These are phyloP conservation scores for Citrus cavaleriei DNA, from an alignment of 345 rosid genomes.

Conservation along the genomic window DNA sequence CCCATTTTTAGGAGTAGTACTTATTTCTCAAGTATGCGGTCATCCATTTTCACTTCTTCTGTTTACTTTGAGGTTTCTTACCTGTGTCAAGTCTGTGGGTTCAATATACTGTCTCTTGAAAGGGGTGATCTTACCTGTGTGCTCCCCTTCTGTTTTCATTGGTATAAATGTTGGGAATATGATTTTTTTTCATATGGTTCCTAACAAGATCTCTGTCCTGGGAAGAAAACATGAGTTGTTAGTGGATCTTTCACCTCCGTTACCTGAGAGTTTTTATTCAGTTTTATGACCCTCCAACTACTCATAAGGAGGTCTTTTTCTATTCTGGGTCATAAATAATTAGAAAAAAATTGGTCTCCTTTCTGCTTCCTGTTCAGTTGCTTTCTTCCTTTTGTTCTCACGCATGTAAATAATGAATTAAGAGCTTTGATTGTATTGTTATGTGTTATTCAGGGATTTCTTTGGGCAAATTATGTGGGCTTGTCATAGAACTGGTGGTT, in stretches of 20 bases:
- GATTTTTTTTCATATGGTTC: not conserved
- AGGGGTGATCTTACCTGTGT: not conserved
- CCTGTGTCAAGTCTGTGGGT: not conserved
- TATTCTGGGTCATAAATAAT: no score
- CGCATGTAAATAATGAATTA: not conserved
- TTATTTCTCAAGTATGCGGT: conserved; percentile 4
- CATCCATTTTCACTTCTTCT: not conserved
- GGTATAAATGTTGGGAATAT: not conserved
- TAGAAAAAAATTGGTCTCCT: no score
- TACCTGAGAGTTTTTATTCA: not conserved
- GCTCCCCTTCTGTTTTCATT: not conserved
- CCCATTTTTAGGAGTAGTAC: not conserved
- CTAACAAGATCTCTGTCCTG: not conserved
- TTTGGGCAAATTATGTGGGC: not conserved
- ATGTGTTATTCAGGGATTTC: not conserved
- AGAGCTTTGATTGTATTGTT: not conserved
- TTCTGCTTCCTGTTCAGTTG: no score
- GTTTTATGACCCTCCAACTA: no score
- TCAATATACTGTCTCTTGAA: not conserved
- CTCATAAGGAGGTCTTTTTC: no score
- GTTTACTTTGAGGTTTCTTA: not conserved
- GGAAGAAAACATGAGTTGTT: not conserved
- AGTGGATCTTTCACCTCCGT: not conserved
- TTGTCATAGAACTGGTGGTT: no score
- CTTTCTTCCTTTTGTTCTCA: no score